phyloP scores from a whole-genome alignment of 208 protist species.

The Vickermania spadyakhi region DNA sequence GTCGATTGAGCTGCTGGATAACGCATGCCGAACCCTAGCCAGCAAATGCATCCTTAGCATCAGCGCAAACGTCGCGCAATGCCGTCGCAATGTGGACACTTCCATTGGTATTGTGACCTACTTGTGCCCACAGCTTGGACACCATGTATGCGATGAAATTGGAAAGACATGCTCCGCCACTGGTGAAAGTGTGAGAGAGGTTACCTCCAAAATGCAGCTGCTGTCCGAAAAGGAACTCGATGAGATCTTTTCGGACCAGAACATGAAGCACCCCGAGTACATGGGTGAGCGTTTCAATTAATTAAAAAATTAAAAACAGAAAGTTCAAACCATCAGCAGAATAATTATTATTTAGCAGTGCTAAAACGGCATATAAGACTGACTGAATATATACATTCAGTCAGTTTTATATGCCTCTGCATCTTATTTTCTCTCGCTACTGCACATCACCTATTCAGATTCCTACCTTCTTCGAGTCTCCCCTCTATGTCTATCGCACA shows the following conservation, averaged over 20 bases:
- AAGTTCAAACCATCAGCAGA: no score
- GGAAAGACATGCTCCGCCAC: slow-evolving; percentile 51
- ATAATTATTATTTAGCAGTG: no score
- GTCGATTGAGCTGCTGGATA: slow-evolving; percentile 62
- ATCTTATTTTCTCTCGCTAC: no score
- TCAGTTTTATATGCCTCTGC: no score
- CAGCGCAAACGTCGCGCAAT: slow-evolving; percentile 42
- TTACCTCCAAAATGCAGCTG: slow-evolving; percentile 1
- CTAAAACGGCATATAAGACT: no score
- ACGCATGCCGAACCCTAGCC: slow-evolving; percentile 51
- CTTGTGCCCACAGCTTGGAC: slow-evolving; percentile 90
- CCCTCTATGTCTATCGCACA: no score
- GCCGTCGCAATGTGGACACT: slow-evolving; percentile 37
- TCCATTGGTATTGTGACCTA: slow-evolving; percentile 91
- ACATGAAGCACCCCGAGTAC: slow-evolving; percentile 13
- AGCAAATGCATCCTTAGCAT: slow-evolving; percentile 78
- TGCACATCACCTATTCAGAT: no score
- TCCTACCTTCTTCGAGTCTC: no score
- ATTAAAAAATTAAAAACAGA: no score
- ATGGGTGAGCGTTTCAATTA: slow-evolving; percentile 11
- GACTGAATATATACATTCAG: no score
- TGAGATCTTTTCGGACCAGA: slow-evolving; percentile 11
- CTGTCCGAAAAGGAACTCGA: slow-evolving; percentile 6
- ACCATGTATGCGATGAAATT: slow-evolving; percentile 60
- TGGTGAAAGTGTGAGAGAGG: slow-evolving; percentile 10